phyloP scores from a whole-genome alignment of 2,329 filamentous ascomycete species.

The Cladosporium sp. region DNA sequence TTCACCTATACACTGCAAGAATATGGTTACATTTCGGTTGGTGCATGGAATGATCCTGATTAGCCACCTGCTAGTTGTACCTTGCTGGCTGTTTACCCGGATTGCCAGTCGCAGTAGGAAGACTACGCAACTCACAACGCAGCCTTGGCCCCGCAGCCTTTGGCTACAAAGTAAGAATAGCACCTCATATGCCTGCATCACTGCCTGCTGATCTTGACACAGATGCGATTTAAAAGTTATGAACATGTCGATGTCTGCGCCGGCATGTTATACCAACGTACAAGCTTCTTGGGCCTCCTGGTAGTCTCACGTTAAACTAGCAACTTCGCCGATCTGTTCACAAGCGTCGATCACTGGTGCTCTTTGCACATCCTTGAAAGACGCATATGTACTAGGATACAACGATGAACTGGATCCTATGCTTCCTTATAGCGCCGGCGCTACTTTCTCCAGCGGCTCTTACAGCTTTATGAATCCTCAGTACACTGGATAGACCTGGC shows the following conservation, averaged over 20 bases:
- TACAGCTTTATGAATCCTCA: neutral
- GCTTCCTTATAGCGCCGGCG: neutral
- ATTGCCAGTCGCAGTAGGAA: neutral
- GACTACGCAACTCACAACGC: neutral
- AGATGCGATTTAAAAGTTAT: neutral
- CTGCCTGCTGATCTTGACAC: neutral
- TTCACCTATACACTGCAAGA: neutral
- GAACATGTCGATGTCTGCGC: neutral
- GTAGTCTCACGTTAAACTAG: neutral
- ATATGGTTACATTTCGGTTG: neutral
- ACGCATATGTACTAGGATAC: slow-evolving; percentile 6
- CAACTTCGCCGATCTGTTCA: neutral
- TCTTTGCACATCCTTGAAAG: slow-evolving; percentile 1
- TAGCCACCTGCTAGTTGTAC: slow-evolving; percentile 4
- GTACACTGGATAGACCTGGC: neutral
- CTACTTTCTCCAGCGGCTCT: neutral
- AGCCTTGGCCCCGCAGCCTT: neutral
- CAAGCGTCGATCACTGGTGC: slow-evolving; percentile 4
- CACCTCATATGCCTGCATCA: neutral
- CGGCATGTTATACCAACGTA: neutral
- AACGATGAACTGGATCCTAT: neutral
- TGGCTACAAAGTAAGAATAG: neutral
- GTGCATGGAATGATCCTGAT: neutral
- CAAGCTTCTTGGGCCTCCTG: neutral
- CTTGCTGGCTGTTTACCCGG: neutral